Evolutionary conservation across 225 moss, liverwort and hornwort genomes (phyloP), one percentile per base, ranked within the genome.

Genomic region (Pleurozium schreberi): DNA sequence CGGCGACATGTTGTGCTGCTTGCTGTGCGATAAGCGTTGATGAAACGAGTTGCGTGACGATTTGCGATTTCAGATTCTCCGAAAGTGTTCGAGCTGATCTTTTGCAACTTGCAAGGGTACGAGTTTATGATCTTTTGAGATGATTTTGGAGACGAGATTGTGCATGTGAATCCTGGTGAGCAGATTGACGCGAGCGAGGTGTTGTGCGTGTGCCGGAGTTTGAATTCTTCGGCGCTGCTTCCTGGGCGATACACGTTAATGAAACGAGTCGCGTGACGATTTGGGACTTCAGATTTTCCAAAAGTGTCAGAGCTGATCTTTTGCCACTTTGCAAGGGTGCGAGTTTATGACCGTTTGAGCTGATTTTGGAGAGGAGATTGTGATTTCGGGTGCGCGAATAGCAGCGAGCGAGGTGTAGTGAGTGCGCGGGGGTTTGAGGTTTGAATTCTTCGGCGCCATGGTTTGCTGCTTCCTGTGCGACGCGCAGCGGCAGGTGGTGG

Each of bases 381-480:
- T 77, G 70, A 71, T 28, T 67, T 33, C 42, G 53, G 69, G n/a
- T 70, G 64, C 13, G 74, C 52, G 80, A 79, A 38, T 69, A 53
- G 68, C 84, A n/a, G 55, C 55, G n/a, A 53, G 68, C 84, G 69
- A 67, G 52, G 58, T 58, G 70, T 43, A 14, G 78, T 25, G 77
- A 70, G 80, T 36, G 64, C 49, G 73, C 63, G 80, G 47, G 79
- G 26, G 8, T 16, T 47, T 40, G 55, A 45, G 68, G 49, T 57
- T 85, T 58, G 83, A 91, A 47, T n/a, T 69, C 76, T 52, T 38
- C 30, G 82, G 82, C 82, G 87, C 68, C 85, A 88, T 92, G 92
- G 66, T 88, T 79, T 52, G 88, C 69, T 90, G 92, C 71, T 92
- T 78, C 88, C 14, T 65, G 60, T 88, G 88, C 74, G 88, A 88